phyloP scores from a whole-genome alignment of 345 rosid species.

The Salix caprea region DNA sequence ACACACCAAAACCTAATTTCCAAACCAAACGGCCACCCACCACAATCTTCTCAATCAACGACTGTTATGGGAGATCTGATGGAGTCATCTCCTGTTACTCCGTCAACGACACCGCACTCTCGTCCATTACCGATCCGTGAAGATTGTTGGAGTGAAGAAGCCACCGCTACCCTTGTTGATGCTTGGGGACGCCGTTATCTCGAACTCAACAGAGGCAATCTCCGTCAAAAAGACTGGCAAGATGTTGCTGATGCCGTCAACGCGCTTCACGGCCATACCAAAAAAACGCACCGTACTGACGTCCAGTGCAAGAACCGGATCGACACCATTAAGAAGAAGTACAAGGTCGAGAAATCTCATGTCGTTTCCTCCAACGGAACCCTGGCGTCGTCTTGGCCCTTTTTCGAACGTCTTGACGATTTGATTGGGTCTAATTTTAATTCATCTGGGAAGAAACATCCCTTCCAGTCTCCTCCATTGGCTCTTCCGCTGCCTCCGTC shows the following conservation, averaged over 20 bases:
- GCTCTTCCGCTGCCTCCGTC: conserved; percentile 38
- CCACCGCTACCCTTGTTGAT: conserved; percentile 86
- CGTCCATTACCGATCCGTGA: conserved; percentile 67
- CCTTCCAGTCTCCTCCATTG: conserved; percentile 50
- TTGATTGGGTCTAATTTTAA: conserved; percentile 61
- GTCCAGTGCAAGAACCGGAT: conserved; percentile 98
- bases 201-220: conserved; percentile 86
- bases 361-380: conserved; percentile 55
- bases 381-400: conserved; percentile 67
- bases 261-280: conserved; percentile 72
- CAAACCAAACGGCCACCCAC: not conserved
- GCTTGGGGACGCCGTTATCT: conserved; percentile 91
- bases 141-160: conserved; percentile 99
- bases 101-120: conserved; percentile 20
- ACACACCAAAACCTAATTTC: not conserved
- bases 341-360: conserved; percentile 85
- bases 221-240: conserved; percentile 98
- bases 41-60: not conserved
- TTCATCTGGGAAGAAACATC: conserved; percentile 25
- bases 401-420: conserved; percentile 68
- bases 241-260: conserved; percentile 95
- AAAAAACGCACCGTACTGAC: conserved; percentile 90
- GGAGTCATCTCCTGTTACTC: conserved; percentile 9
- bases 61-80: conserved; percentile 21
- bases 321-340: conserved; percentile 95